Evolutionary conservation across 2,329 filamentous ascomycete species (phyloP).

Genomic region (Nigrospora sphaerica): DNA sequence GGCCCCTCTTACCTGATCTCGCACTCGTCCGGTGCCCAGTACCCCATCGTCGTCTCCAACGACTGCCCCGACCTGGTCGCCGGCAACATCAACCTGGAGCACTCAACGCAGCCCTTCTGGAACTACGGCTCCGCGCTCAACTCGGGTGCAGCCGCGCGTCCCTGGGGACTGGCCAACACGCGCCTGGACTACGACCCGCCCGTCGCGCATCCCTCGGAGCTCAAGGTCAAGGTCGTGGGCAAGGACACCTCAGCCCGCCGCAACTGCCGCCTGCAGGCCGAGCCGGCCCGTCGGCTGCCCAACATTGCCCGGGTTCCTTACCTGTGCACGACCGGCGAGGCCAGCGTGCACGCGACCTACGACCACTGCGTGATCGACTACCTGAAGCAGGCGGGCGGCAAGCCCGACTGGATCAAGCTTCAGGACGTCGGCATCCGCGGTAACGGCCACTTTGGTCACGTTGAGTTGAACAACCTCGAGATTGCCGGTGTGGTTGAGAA

Average conservation of each 20-base stretch:
- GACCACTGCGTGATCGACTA: slow-evolving; percentile 46
- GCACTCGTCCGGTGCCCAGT: slow-evolving; percentile 15
- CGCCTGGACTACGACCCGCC: slow-evolving; percentile 21
- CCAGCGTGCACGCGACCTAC: slow-evolving; percentile 42
- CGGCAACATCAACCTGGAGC: slow-evolving; percentile 23
- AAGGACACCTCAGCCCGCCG: slow-evolving; percentile 11
- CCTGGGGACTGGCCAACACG: slow-evolving; percentile 19
- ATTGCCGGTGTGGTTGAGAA: slow-evolving; percentile 54
- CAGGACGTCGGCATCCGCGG: slow-evolving; percentile 36
- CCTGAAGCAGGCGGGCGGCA: slow-evolving; percentile 38
- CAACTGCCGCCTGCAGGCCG: slow-evolving; percentile 19
- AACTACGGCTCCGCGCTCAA: slow-evolving; percentile 11
- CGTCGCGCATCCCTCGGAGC: slow-evolving; percentile 13
- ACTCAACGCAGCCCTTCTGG: slow-evolving; percentile 19
- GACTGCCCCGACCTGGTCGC: slow-evolving; percentile 19
- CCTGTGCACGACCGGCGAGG: slow-evolving; percentile 38
- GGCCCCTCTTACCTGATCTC: slow-evolving; percentile 21
- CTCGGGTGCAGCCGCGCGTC: slow-evolving; percentile 9
- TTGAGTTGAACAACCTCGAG: slow-evolving; percentile 46
- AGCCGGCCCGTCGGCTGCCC: slow-evolving; percentile 27
- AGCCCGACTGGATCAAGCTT: slow-evolving; percentile 35
- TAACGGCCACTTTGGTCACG: slow-evolving; percentile 42
- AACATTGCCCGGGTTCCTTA: slow-evolving; percentile 38
- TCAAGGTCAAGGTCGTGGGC: slow-evolving; percentile 16
- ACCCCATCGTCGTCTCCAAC: slow-evolving; percentile 11